These are phyloP conservation scores for Boletus coccyginus DNA, from an alignment of 768 basidiomycete species.

Conservation along the genomic window DNA sequence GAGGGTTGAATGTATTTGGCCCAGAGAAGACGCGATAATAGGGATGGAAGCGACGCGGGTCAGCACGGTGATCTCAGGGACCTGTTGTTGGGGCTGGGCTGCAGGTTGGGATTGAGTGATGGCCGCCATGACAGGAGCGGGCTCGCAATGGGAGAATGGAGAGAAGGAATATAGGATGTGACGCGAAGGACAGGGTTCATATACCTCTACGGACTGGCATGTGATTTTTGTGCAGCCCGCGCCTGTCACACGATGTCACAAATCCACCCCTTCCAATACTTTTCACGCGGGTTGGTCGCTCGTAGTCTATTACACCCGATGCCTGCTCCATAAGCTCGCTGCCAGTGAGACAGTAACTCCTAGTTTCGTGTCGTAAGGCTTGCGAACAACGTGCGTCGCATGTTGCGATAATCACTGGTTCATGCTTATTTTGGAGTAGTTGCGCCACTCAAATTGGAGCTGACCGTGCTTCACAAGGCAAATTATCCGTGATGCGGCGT, in stretches of 20 bases:
- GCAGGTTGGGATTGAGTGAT: constrained; percentile 25
- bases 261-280: constrained; percentile 1
- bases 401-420: neutral
- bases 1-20: constrained; percentile 58
- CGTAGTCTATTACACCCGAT: neutral
- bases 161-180: constrained; percentile 3
- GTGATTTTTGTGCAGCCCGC: constrained; percentile 20
- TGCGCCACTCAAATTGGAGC: neutral
- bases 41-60: constrained; percentile 71
- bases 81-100: constrained; percentile 16
- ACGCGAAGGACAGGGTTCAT: constrained; percentile 26
- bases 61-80: constrained; percentile 60
- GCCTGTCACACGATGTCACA: constrained; percentile 27
- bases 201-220: constrained; percentile 21
- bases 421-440: neutral
- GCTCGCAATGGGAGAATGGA: neutral
- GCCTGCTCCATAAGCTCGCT: neutral
- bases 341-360: neutral
- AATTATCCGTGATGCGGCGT: neutral
- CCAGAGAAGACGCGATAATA: constrained; percentile 61
- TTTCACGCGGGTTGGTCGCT: constrained; percentile 7
- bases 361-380: neutral
- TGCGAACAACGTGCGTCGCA: neutral
- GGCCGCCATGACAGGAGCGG: constrained; percentile 34
- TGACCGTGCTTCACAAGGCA: neutral